phyloP scores from a whole-genome alignment of 2,329 filamentous ascomycete species.

The Helminthosporium solani region DNA sequence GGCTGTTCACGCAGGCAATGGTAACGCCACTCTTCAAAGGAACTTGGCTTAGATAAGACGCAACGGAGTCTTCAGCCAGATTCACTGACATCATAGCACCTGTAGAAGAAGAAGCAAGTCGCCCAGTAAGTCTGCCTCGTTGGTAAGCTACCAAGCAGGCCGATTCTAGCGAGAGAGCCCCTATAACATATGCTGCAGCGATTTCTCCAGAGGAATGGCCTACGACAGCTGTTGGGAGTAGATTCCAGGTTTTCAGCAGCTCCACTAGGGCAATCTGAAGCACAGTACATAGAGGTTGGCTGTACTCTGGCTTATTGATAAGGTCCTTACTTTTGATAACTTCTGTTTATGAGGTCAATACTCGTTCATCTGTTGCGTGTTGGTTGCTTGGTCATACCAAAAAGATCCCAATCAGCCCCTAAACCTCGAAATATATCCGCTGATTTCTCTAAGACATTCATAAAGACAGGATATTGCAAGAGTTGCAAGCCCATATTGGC shows the following conservation, averaged over 20 bases:
- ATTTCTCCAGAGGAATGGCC: constrained; percentile 27
- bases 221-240: constrained; percentile 11
- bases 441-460: not conserved
- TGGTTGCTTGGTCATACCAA: not conserved
- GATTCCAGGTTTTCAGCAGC: constrained; percentile 8
- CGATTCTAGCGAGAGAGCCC: not conserved
- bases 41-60: not conserved
- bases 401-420: not conserved
- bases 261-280: constrained; percentile 21
- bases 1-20: constrained; percentile 35
- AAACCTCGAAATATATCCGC: not conserved
- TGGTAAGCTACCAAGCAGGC: not conserved
- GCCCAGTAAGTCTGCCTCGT: not conserved
- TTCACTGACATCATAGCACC: constrained; percentile 1
- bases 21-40: not conserved
- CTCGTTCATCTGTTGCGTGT: not conserved
- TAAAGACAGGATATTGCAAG: not conserved
- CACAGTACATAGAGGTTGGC: constrained; percentile 16
- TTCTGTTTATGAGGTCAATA: not conserved
- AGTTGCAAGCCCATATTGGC: constrained; percentile 12
- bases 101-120: not conserved
- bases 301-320: constrained; percentile 6
- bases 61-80: not conserved
- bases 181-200: constrained; percentile 15
- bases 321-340: not conserved